A percentile compares a stretch with the other conserved stretches of the same genome.
These are phyloP conservation scores for Fagus crenata DNA, from an alignment of 306 rosid species.

Conservation along the genomic window DNA sequence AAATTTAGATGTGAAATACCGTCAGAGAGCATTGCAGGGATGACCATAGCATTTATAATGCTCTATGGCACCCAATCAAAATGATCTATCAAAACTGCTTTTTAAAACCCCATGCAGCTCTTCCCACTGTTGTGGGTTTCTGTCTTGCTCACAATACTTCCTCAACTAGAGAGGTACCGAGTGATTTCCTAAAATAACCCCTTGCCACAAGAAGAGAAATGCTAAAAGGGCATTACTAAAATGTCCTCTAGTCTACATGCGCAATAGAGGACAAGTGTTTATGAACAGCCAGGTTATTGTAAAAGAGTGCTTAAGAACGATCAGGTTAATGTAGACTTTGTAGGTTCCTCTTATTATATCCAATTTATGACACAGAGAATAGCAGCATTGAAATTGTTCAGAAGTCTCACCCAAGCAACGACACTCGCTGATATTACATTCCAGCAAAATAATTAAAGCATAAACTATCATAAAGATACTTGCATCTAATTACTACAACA, in stretches of 20 bases:
- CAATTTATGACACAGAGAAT: neutral
- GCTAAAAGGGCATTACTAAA: neutral
- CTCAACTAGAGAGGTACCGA: neutral
- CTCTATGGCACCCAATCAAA: too few species aligned
- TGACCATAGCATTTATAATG: too few species aligned
- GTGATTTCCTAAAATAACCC: neutral
- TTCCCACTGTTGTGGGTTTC: neutral
- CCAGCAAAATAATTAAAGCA: neutral
- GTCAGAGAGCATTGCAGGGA: too few species aligned
- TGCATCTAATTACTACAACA: constrained; percentile 27
- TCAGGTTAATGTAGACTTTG: neutral
- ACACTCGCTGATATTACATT: neutral
- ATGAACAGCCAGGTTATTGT: neutral
- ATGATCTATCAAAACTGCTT: too few species aligned
- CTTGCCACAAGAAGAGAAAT: neutral
- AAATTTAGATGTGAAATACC: too few species aligned
- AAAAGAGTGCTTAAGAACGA: neutral
- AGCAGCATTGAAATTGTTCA: neutral
- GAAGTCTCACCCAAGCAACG: neutral
- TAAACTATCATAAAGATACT: constrained; percentile 1
- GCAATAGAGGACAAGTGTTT: neutral
- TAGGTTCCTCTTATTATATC: neutral
- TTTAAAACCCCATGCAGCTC: too few species aligned
- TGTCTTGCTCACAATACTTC: neutral
- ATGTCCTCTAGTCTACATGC: neutral